phyloP scores from a whole-genome alignment of 768 basidiomycete species.

The Paxillus ammoniavirescens region DNA sequence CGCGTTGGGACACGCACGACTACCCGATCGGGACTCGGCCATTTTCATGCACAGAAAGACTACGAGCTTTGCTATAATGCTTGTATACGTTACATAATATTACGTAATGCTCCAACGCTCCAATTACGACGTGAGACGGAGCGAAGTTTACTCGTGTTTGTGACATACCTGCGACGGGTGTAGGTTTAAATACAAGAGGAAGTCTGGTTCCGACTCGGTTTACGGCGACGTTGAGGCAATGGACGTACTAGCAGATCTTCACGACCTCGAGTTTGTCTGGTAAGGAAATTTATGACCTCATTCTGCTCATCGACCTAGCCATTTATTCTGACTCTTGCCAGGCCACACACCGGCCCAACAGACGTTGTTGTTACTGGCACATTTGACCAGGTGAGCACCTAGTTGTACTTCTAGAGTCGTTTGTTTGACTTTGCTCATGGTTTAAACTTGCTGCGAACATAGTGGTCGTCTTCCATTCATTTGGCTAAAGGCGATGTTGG shows the following conservation, averaged over 20 bases:
- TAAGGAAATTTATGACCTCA: constrained; percentile 29
- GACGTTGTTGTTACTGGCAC: constrained; percentile 72
- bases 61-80: too few species aligned
- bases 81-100: too few species aligned
- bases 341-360: constrained; percentile 57
- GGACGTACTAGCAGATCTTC: constrained; percentile 35
- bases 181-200: constrained; percentile 19
- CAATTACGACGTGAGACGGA: too few species aligned
- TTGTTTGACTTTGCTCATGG: constrained; percentile 5
- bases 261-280: constrained; percentile 56
- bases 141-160: neutral
- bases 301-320: neutral
- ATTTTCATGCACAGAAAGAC: too few species aligned
- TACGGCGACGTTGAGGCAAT: constrained; percentile 24
- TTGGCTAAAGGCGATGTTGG: constrained; percentile 53
- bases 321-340: constrained; percentile 22
- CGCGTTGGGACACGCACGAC: too few species aligned
- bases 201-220: constrained; percentile 5
- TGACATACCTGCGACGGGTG: constrained; percentile 12
- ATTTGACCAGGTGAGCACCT: constrained; percentile 65
- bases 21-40: too few species aligned
- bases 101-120: too few species aligned
- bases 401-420: neutral
- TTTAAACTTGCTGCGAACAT: neutral
- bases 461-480: constrained; percentile 63